Conservation (phyloP, 768 basidiomycete species). For the Amanita pseudoporphyria region DNA sequence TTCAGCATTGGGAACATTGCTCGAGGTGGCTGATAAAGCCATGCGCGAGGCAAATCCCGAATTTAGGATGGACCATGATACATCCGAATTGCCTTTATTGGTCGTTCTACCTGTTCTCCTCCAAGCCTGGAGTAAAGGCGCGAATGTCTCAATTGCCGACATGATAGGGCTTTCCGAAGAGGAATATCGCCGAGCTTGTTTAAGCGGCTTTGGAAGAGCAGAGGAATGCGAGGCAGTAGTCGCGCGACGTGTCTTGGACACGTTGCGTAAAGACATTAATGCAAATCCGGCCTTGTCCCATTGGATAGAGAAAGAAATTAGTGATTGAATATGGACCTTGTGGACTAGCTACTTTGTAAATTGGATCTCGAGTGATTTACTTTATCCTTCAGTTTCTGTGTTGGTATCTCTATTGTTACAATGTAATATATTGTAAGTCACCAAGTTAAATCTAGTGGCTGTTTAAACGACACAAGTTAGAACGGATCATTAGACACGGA, state of each 20-base stretch:
- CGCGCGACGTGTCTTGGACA: constrained; percentile 45
- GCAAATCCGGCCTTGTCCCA: constrained; percentile 27
- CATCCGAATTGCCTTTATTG: constrained; percentile 61
- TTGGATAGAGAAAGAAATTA: constrained; percentile 43
- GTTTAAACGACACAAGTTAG: not conserved
- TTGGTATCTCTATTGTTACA: too few species aligned
- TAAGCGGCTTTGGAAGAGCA: constrained; percentile 69
- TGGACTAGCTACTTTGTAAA: constrained; percentile 1
- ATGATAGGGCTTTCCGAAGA: constrained; percentile 51
- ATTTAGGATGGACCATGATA: constrained; percentile 39
- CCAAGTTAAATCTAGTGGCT: constrained; percentile 23
- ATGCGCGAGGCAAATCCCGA: constrained; percentile 16
- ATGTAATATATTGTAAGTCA: constrained; percentile 9
- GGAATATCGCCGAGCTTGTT: constrained; percentile 57
- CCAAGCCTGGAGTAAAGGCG: constrained; percentile 29
- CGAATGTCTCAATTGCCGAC: constrained; percentile 34
- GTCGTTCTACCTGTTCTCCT: constrained; percentile 64
- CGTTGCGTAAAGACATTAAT: constrained; percentile 26
- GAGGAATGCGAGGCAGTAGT: constrained; percentile 61
- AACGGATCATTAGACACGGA: constrained; percentile 12
- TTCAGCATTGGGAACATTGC: constrained; percentile 41
- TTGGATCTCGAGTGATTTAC: not conserved
- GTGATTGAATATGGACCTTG: constrained; percentile 14
- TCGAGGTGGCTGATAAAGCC: constrained; percentile 35
- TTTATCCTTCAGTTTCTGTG: not conserved